A percentile compares a stretch with the other conserved stretches of the same genome.
Conservation (phyloP, 805 yeast genomes). For the Metschnikowia noctiluminum region DNA sequence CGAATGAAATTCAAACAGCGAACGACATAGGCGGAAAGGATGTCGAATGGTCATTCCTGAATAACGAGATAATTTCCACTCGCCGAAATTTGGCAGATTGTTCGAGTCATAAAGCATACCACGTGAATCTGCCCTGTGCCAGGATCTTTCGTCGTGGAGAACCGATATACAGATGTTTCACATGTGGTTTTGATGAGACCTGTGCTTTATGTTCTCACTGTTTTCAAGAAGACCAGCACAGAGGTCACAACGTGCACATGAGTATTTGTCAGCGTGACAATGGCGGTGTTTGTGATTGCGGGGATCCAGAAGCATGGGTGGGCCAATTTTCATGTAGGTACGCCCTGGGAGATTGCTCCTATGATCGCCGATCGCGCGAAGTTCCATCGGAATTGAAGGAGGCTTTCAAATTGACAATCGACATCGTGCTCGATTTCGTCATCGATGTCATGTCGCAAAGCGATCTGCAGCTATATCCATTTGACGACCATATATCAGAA, state of each 20-base stretch:
- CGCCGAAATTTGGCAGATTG: slow-evolving; percentile 18
- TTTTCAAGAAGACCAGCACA: slow-evolving; percentile 64
- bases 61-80: slow-evolving; percentile 19
- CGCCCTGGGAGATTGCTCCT: slow-evolving; percentile 20
- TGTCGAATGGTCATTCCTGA: slow-evolving; percentile 32
- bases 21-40: slow-evolving; percentile 20
- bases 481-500: slow-evolving; percentile 24
- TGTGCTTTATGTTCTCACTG: slow-evolving; percentile 82
- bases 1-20: too few relatives aligned
- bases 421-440: slow-evolving; percentile 52
- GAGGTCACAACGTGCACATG: slow-evolving; percentile 67
- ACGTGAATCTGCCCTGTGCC: slow-evolving; percentile 70
- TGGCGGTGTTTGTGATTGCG: slow-evolving; percentile 87
- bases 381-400: slow-evolving; percentile 45
- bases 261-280: slow-evolving; percentile 62
- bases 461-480: slow-evolving; percentile 36
- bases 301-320: slow-evolving; percentile 84
- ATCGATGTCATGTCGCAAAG: slow-evolving; percentile 57
- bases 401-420: slow-evolving; percentile 41
- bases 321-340: slow-evolving; percentile 47
- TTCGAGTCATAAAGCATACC: slow-evolving; percentile 39
- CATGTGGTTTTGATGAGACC: slow-evolving; percentile 78
- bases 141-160: slow-evolving; percentile 72
- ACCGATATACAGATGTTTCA: slow-evolving; percentile 72
- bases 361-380: slow-evolving; percentile 1